Base-by-base conservation (phyloP, 495 filamentous ascomycete genomes). In the Aspergillus saccharolyticus region DNA sequence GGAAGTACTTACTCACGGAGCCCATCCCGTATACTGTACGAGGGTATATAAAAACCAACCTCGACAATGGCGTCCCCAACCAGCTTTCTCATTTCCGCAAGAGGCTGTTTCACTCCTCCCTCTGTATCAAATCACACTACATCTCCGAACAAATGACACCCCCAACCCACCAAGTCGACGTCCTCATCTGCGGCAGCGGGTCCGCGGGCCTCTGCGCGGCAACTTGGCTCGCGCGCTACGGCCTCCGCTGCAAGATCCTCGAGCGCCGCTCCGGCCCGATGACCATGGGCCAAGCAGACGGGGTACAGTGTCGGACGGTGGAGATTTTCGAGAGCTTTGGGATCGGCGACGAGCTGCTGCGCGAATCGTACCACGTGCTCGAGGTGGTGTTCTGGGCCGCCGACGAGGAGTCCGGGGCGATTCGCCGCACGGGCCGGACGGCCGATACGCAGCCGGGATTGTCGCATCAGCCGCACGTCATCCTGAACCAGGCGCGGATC, bases 311-410 rank as follows among this genome's bases (percentile, higher is more conserved):
- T 56, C 86, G 89, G 1, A 89, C 89, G 1, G 82, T 91, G 10
- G 89, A 94, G 65, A 85, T 95, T 44, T 87, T 91, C 52, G 87
- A 94, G 59, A 86, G 82, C 30, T 90, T 92, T 46, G 87, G 88
- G 0, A 70, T 93, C 14, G 77, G 80, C 0, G 88, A 91, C 53
- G 79, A 85, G 42, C 64, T 92, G 22, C 77, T 91, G n/a, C 78
- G 80, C 14, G 87, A 91, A 62, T 78, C 84, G 0, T 90, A 86
- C 56, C 87, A 88, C 64, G 80, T 87, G 17, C 69, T 85, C 3
- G 89, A 92, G 72, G 77, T 85, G 0, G 74, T 72, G 1, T 88
- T 89, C 60, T 89, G 85, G 85, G 73, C 68, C 2, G 47, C 28
- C 17, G 22, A 25, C 22, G n/a, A 25, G 7, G 22, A 17, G 24